Base-by-base conservation (phyloP, 331 rosid species). In the Dryas integrifolia region DNA sequence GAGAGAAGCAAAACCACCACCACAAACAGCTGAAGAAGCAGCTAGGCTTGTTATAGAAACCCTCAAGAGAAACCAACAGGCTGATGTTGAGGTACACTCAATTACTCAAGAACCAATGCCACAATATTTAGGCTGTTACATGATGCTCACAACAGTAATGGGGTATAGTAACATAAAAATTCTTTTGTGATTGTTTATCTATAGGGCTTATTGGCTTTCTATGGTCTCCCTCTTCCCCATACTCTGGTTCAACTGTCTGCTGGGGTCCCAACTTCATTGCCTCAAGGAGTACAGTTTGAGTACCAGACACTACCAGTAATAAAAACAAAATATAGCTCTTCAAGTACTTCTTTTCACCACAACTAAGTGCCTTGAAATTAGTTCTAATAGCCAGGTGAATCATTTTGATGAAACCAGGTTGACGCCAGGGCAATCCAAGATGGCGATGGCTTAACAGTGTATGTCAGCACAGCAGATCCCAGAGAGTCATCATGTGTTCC, bases 391-490 rank as follows among this genome's bases (percentile, higher is more conserved):
- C 9, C 39, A 1, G 41, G 11, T 44, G 35, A 66, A 44, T 62
- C 63, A 11, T 79, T 7, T 50, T 12, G 52, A 76, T 81, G 75
- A 61, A 38, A 80, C 46, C 70, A 95, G 99, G 88, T 95, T 60
- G 93, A 89, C 82, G 83, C 82, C 58, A 95, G 76, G 77, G 92
- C 96, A n/a, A 85, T 95, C 26, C 83, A 93, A 43, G 99, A 95
- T 79, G 99, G 99, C 41, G 99, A 95, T 81, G 83, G 96, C 5
- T 26, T 95, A 77, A 89, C 97, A 1, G 96, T 89, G 24, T 92
- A 92, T 85, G 99, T 95, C 24, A 92, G 92, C 81, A 87, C 96
- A 35, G 8, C 80, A 50, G 92, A 89, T 40, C 87, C 96, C 6
- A 76, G 96, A 48, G 99, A 95, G 60, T 89, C 96, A 15, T 82